Base-by-base conservation (phyloP, 352 stramenopile species). In the Lagenidium sp. region DNA sequence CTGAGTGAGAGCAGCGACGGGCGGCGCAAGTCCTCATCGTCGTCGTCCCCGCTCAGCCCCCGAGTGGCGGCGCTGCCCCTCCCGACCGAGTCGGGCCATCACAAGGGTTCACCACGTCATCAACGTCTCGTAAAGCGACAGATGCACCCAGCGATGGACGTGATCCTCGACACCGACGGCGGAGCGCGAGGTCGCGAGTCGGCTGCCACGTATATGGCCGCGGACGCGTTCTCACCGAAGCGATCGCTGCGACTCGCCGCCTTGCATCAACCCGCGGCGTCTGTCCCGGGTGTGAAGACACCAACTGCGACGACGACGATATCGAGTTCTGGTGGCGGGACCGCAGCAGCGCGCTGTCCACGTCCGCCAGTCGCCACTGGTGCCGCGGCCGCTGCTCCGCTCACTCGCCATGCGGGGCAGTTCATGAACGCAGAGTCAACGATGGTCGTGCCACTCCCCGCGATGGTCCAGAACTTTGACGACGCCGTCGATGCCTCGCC, bases 401-500 rank as follows among this genome's bases (percentile, higher is more conserved):
- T 19, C 5, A 42, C 35, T 44, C 25, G 12, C n/a, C 21, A 11
- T 4, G 38, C 38, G 4, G 30, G 38, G 18, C 50, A 35, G 4
- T 47, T 53, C 13, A 44, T 38, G 13, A 29, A 46, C 13, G 30
- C 28, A 20, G 19, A 24, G 2, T 25, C 30, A 1, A 38, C 37
- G 15, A 4, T 35, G 13, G 32, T 57, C 19, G 20, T 80, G 10
- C 65, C 69, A 4, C 29, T 85, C 1, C 70, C 83, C 31, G 67
- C 82, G 21, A 45, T 72, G n/a, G 67, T 83, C 25, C 55, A 70
- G 26, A 65, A 41, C 1, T 53, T 83, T 48, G 63, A 81, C 24
- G 63, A 81, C 8, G 69, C 57, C 1, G 63, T 83, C 32, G 57
- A 74, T 22, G 70, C 64, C 0, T 63, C 75, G 11, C 70, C 73